Conservation (phyloP, 805 yeast species). For the Ogataea parapolymorpha region DNA sequence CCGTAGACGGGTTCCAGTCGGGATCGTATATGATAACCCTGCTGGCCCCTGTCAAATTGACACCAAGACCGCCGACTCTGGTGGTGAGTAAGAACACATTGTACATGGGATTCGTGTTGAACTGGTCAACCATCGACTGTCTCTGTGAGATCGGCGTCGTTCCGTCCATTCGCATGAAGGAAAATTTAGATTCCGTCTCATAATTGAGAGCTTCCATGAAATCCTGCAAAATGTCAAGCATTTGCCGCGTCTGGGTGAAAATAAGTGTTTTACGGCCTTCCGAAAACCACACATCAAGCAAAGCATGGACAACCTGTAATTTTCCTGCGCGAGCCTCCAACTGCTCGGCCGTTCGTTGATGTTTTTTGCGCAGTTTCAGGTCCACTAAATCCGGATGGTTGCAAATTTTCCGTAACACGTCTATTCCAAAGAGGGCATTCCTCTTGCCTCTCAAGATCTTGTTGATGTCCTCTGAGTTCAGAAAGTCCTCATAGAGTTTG, state of each 20-base stretch:
- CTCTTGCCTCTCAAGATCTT: conserved; percentile 73
- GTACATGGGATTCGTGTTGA: conserved; percentile 58
- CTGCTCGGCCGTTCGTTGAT: conserved; percentile 11
- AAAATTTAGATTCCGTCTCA: conserved; percentile 30
- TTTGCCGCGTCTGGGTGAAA: conserved; percentile 92
- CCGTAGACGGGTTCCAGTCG: conserved; percentile 98
- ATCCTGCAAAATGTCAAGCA: conserved; percentile 81
- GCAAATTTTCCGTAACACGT: conserved; percentile 84
- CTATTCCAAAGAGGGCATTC: conserved; percentile 86
- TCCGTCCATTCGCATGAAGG: conserved; percentile 89
- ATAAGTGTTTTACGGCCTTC: conserved; percentile 77
- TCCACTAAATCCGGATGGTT: conserved; percentile 89
- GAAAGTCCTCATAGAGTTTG: conserved; percentile 66
- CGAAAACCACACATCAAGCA: conserved; percentile 69
- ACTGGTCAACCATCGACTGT: conserved; percentile 76
- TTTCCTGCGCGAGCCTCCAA: conserved; percentile 72
- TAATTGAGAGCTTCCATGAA: conserved; percentile 47
- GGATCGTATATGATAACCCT: conserved; percentile 94
- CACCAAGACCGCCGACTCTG: conserved; percentile 94
- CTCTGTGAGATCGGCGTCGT: conserved; percentile 75
- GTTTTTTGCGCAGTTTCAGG: conserved; percentile 31
- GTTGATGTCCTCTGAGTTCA: conserved; percentile 70
- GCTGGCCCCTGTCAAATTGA: conserved; percentile 91
- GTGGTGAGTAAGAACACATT: conserved; percentile 82
- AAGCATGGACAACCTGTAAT: conserved; percentile 78